phyloP scores from a whole-genome alignment of 495 filamentous ascomycete species.

The Penicillium steckii region DNA sequence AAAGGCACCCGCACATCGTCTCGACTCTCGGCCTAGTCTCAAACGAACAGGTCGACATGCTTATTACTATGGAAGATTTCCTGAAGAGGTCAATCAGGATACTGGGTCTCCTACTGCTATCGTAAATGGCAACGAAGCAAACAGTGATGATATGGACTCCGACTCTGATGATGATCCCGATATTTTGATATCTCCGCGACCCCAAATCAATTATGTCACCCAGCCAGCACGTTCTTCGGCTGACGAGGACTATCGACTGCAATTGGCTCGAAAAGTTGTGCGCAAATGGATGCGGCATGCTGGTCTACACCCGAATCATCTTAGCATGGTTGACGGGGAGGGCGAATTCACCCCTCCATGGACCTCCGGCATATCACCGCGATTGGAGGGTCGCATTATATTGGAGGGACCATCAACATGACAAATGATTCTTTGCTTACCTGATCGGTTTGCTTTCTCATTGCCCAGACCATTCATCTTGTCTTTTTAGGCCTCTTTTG shows the following conservation, averaged over 20 bases:
- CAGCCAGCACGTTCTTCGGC: slow-evolving; percentile 34
- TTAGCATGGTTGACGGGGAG: slow-evolving; percentile 44
- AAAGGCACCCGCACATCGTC: slow-evolving; percentile 23
- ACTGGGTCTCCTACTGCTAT: slow-evolving; percentile 19
- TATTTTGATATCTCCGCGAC: slow-evolving; percentile 34
- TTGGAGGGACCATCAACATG: slow-evolving; percentile 22
- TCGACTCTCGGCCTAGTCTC: slow-evolving; percentile 20
- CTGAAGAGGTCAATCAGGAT: slow-evolving; percentile 34
- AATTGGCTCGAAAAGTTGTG: slow-evolving; percentile 59
- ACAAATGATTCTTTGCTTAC: not conserved
- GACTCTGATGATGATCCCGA: slow-evolving; percentile 47
- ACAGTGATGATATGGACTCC: slow-evolving; percentile 40
- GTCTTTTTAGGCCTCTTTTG: too few species aligned
- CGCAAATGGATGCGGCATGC: slow-evolving; percentile 74
- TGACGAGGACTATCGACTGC: slow-evolving; percentile 39
- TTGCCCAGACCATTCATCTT: not conserved
- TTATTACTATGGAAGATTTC: slow-evolving; percentile 47
- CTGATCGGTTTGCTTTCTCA: not conserved
- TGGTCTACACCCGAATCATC: slow-evolving; percentile 46
- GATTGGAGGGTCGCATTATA: slow-evolving; percentile 72
- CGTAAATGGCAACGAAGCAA: slow-evolving; percentile 14
- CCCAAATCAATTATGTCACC: slow-evolving; percentile 42
- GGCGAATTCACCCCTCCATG: slow-evolving; percentile 63
- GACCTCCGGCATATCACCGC: slow-evolving; percentile 76
- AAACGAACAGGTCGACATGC: slow-evolving; percentile 22